Evolutionary conservation across 805 yeast species (phyloP).

Genomic region (Starmerella floricola): DNA sequence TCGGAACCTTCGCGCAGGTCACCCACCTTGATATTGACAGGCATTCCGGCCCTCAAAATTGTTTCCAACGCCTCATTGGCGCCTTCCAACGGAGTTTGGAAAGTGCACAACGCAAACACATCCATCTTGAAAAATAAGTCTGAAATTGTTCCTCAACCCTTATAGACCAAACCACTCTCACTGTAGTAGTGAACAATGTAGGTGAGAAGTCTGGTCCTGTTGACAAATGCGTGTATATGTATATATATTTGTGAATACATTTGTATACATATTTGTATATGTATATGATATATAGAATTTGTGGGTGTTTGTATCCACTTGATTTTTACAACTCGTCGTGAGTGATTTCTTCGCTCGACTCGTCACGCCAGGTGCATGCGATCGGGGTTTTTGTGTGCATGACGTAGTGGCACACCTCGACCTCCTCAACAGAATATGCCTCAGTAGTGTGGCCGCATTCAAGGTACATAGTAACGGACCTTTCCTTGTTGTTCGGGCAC

Average conservation of each 20-base stretch:
- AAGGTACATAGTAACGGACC: constrained; percentile 54
- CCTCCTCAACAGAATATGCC: constrained; percentile 64
- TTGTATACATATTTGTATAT: constrained; percentile 1
- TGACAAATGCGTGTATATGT: too few species aligned
- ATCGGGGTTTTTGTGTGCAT: constrained; percentile 29
- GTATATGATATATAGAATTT: constrained; percentile 9
- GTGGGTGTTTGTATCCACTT: too few species aligned
- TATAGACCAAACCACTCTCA: not conserved
- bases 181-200: not conserved
- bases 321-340: constrained; percentile 15
- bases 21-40: constrained; percentile 21
- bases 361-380: constrained; percentile 13
- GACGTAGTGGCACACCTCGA: constrained; percentile 73
- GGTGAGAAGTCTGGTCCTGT: not conserved
- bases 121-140: constrained; percentile 1
- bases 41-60: constrained; percentile 23
- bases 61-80: constrained; percentile 19
- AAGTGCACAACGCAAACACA: constrained; percentile 14
- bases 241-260: not conserved
- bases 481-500: constrained; percentile 91
- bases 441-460: constrained; percentile 52
- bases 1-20: constrained; percentile 19
- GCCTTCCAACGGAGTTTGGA: constrained; percentile 17
- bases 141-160: not conserved
- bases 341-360: not conserved